A percentile compares a stretch with the other conserved stretches of the same genome.
phyloP scores from a whole-genome alignment of 306 rosid genomes.

The Inga oerstediana region DNA sequence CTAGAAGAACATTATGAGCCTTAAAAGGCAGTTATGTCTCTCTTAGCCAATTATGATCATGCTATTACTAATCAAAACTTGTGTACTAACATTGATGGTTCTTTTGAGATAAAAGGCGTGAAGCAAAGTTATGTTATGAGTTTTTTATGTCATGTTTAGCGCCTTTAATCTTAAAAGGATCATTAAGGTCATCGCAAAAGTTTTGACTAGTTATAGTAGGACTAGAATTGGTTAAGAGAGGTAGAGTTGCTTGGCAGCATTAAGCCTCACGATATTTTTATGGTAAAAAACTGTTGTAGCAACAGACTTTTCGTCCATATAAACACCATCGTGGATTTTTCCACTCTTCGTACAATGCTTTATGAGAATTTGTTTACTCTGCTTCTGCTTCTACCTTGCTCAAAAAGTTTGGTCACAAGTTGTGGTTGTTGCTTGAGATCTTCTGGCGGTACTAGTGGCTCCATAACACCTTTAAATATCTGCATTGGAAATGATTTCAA shows the following conservation, averaged over 20 bases:
- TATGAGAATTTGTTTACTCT: slow-evolving; percentile 57
- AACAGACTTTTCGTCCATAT: slow-evolving; percentile 58
- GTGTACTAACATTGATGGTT: no score
- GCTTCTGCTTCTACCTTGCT: slow-evolving; percentile 58
- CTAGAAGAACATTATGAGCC: no score
- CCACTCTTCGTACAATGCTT: slow-evolving; percentile 38
- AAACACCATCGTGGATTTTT: slow-evolving; percentile 47
- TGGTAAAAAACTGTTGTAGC: slow-evolving; percentile 63
- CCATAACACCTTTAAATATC: slow-evolving; percentile 63
- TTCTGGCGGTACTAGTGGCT: slow-evolving; percentile 62
- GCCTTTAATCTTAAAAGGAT: slow-evolving; percentile 48
- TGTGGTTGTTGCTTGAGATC: slow-evolving; percentile 61
- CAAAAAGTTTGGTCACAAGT: slow-evolving; percentile 59
- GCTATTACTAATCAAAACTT: no score
- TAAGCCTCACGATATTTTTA: slow-evolving; percentile 60
- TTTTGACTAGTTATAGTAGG: background rate
- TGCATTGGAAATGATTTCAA: no score
- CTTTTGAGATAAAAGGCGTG: no score
- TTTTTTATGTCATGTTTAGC: slow-evolving; percentile 13
- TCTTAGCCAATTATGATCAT: no score
- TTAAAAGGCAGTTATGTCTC: no score
- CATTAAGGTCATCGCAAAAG: slow-evolving; percentile 26
- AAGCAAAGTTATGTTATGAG: no score
- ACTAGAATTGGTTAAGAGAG: slow-evolving; percentile 35
- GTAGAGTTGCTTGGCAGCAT: slow-evolving; percentile 69